Conservation (phyloP, 2,329 filamentous ascomycete genomes). For the Aspergillus piperis region DNA sequence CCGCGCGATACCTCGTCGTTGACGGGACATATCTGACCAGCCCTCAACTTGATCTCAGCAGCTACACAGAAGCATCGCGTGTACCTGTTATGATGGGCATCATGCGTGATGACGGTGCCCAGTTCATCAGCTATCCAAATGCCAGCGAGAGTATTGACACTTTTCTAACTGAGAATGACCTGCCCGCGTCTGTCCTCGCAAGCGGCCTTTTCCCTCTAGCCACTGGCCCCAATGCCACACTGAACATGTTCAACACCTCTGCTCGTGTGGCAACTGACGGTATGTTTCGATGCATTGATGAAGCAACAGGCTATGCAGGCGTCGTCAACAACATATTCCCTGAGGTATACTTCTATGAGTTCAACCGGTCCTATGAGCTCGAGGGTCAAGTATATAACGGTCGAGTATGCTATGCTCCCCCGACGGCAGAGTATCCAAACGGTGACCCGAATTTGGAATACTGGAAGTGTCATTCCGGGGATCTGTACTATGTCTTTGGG, state of each 20-base stretch:
- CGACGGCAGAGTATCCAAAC: constrained; percentile 39
- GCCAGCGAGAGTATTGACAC: constrained; percentile 45
- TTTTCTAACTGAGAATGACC: constrained; percentile 45
- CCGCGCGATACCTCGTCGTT: constrained; percentile 8
- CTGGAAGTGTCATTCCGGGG: constrained; percentile 57
- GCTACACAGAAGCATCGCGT: constrained; percentile 16
- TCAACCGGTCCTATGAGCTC: constrained; percentile 55
- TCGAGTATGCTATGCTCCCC: constrained; percentile 48
- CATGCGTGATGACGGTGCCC: constrained; percentile 39
- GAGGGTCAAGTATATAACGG: constrained; percentile 57
- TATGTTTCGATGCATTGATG: constrained; percentile 61
- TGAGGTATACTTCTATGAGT: constrained; percentile 60
- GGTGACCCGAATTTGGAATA: constrained; percentile 56
- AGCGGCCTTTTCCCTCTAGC: constrained; percentile 41
- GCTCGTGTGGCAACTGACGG: constrained; percentile 60
- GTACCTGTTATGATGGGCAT: constrained; percentile 26
- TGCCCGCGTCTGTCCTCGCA: not conserved
- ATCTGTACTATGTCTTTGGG: constrained; percentile 58
- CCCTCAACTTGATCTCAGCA: constrained; percentile 19
- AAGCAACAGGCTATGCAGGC: constrained; percentile 59
- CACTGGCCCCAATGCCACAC: constrained; percentile 52
- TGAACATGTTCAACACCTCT: constrained; percentile 59
- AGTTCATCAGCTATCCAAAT: constrained; percentile 48
- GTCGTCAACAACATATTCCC: constrained; percentile 49
- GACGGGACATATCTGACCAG: not conserved